Evolutionary conservation across 768 basidiomycete genomes (phyloP), one percentile per base, ranked within the genome.

Genomic region (Termitomyces sp.): DNA sequence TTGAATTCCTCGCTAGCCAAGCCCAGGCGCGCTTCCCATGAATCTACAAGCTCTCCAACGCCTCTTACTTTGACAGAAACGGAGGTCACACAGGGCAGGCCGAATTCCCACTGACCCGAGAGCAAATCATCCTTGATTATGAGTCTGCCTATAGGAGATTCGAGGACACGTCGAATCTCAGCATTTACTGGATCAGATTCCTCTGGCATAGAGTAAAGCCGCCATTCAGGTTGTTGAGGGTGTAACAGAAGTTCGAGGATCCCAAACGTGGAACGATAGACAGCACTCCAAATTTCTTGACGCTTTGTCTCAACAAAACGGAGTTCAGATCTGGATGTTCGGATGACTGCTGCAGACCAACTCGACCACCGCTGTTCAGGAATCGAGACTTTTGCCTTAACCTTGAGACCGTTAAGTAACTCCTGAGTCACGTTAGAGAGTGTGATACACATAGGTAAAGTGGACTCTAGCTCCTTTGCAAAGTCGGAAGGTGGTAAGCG

Each of bases 251-350:
- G 78, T 64, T 95, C 90, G 43, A 95, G 78, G 2, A 69, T 73
- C 10, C 87, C 93, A 2, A 76, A 67, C 0, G 87, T 73, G 0
- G 90, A 89, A 60, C 84, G 82, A 69, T 89, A 97, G 19, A 85
- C 73, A 1, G 81, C 90, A 22, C 81, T 83, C 95, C 95, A 98
- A 32, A 87, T 82, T 57, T 90, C 87, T 67, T 95, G 93, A 30
- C 95, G 86, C 68, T 90, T 93, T 40, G 90, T 77, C 60, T 90
- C 87, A 15, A 87, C 82, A 66, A 95, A 98, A 40, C 87, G 85
- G 47, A 96, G 78, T 60, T 91, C 86, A 17, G 75, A 74, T n/a
- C 65, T 55, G 0, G 77, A 72, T 6, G 84, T 86, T 15, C 79
- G 77, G 17, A 85, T 57, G 7, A 88, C 85, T 8, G 90, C 87